phyloP scores from a whole-genome alignment of 371 early-diverging fungal species.

The Blastocladiella emersonii region DNA sequence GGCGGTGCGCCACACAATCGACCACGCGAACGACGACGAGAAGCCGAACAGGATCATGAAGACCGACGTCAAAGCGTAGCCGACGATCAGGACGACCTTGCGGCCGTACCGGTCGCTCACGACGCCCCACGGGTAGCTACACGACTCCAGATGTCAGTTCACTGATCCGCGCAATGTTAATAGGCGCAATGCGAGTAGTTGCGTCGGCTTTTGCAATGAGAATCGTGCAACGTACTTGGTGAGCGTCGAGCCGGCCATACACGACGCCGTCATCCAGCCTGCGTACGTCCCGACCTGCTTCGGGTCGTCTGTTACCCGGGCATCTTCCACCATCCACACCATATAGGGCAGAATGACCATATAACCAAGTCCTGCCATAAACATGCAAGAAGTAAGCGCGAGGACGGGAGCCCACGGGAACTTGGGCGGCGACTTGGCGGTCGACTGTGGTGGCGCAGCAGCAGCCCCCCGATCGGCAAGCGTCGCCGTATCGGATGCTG shows the following conservation, averaged over 20 bases:
- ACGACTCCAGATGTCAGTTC: too few relatives aligned
- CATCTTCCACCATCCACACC: constrained; percentile 1
- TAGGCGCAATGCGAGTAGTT: too few relatives aligned
- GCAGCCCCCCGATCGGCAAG: too few relatives aligned
- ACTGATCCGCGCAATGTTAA: too few relatives aligned
- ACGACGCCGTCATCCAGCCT: neutral
- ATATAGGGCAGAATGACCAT: too few relatives aligned
- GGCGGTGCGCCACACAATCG: constrained; percentile 9
- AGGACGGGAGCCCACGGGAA: too few relatives aligned
- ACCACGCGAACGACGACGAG: constrained; percentile 10
- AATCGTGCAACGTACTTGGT: constrained; percentile 10
- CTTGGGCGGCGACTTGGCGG: too few relatives aligned
- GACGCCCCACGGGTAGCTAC: constrained; percentile 14
- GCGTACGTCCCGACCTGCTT: neutral
- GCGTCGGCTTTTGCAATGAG: too few relatives aligned
- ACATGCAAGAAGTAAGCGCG: too few relatives aligned
- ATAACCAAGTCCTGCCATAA: too few relatives aligned
- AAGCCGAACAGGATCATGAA: constrained; percentile 14
- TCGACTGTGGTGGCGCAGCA: too few relatives aligned
- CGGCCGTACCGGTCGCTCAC: constrained; percentile 11
- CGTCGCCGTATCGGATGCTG: too few relatives aligned
- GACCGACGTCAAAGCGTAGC: constrained; percentile 9
- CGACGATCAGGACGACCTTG: constrained; percentile 11
- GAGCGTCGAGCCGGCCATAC: neutral
- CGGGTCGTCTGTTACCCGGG: neutral